Evolutionary conservation across 768 basidiomycete genomes (phyloP).

Genomic region (Panaeolus papilionaceus): DNA sequence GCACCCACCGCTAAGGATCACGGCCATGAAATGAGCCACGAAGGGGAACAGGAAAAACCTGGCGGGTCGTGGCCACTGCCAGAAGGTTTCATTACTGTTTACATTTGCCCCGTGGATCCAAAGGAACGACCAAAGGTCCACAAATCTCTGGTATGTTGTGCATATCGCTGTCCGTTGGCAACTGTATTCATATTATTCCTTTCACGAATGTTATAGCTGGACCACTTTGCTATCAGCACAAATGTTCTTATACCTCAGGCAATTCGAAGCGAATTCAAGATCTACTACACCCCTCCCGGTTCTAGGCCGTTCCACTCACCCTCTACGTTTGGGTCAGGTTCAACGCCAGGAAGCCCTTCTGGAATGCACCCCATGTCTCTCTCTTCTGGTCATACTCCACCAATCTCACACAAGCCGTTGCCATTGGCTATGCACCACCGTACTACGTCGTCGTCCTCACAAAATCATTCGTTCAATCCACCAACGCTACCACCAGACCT

Average conservation of each 20-base stretch:
- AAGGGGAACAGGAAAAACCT: constrained; percentile 22
- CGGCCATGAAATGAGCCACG: constrained; percentile 20
- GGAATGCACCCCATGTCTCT: constrained; percentile 31
- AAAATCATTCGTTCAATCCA: constrained; percentile 31
- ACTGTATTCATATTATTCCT: background rate
- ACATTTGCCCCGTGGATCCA: constrained; percentile 70
- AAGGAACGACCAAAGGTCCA: constrained; percentile 71
- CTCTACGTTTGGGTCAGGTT: constrained; percentile 35
- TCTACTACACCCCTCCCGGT: constrained; percentile 30
- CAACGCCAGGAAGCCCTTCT: constrained; percentile 37
- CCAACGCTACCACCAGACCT: constrained; percentile 23
- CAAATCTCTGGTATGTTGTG: constrained; percentile 63
- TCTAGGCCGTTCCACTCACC: constrained; percentile 25
- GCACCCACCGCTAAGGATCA: constrained; percentile 20
- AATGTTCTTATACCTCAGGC: constrained; percentile 57
- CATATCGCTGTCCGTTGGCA: background rate
- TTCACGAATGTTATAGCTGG: constrained; percentile 52
- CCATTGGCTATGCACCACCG: constrained; percentile 24
- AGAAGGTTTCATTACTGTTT: constrained; percentile 73
- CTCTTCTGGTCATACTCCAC: constrained; percentile 34
- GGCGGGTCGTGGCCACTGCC: constrained; percentile 63
- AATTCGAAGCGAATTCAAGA: constrained; percentile 41
- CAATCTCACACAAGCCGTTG: constrained; percentile 34
- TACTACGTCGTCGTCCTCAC: constrained; percentile 24
- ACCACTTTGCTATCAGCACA: constrained; percentile 81